phyloP scores from a whole-genome alignment of 2,329 filamentous ascomycete genomes.

The Diaporthe ampelina region DNA sequence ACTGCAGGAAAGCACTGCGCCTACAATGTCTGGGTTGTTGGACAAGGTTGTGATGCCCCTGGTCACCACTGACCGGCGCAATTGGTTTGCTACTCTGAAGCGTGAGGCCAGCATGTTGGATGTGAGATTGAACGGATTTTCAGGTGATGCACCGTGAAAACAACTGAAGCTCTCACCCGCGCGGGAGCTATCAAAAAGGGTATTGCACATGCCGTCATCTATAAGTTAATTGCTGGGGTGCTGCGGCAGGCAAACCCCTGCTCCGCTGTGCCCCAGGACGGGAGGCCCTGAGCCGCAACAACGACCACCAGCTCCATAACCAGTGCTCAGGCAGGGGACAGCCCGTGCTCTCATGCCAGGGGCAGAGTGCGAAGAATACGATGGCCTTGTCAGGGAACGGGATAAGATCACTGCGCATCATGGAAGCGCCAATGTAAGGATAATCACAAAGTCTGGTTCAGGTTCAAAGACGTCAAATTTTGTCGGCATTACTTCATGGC shows the following conservation, averaged over 20 bases:
- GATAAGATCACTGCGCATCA: too few species aligned
- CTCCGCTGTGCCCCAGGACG: not conserved
- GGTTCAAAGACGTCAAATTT: constrained; percentile 15
- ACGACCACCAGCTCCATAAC: not conserved
- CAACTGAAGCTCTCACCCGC: not conserved
- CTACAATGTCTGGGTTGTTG: constrained; percentile 68
- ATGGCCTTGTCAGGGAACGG: not conserved
- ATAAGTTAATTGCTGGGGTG: not conserved
- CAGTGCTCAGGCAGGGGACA: not conserved
- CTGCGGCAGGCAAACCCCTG: constrained; percentile 40
- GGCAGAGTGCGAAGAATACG: not conserved
- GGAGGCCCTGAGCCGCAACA: constrained; percentile 8
- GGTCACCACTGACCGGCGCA: constrained; percentile 43
- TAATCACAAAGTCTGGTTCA: not conserved
- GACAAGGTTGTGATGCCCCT: constrained; percentile 62
- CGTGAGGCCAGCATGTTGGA: constrained; percentile 51
- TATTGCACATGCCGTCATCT: constrained; percentile 39
- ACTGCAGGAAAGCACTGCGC: constrained; percentile 44
- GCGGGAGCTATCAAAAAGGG: constrained; percentile 4
- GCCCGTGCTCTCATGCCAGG: not conserved
- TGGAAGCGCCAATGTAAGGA: not conserved
- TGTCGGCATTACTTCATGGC: constrained; percentile 13
- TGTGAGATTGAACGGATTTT: not conserved
- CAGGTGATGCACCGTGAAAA: not conserved
- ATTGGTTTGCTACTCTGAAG: constrained; percentile 45